A percentile compares a stretch with the other conserved stretches of the same genome.
These are phyloP conservation scores for Stentor coeruleus DNA, from an alignment of 73 alveolate species.

Conservation along the genomic window DNA sequence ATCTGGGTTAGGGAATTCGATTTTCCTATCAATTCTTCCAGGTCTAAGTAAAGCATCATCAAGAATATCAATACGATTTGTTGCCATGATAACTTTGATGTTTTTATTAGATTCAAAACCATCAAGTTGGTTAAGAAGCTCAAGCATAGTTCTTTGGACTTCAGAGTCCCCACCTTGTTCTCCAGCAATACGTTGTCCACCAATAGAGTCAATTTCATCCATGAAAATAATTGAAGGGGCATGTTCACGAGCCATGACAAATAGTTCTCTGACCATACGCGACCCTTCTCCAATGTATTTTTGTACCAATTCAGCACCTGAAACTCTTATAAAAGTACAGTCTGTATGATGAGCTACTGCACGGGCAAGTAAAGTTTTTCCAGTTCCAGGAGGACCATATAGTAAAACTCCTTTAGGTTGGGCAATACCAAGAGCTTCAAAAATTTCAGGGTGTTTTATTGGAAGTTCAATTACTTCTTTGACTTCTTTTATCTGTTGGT, in stretches of 20 bases:
- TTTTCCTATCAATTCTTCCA: conserved; percentile 99
- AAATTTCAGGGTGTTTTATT: conserved; percentile 98
- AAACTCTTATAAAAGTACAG: conserved; percentile 84
- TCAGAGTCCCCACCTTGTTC: conserved; percentile 98
- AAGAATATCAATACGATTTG: conserved; percentile 98
- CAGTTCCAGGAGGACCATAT: conserved; percentile 99
- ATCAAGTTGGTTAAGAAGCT: conserved; percentile 95
- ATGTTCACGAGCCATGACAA: conserved; percentile 97
- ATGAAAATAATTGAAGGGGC: conserved; percentile 99
- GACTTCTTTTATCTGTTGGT: conserved; percentile 76
- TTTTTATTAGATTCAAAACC: conserved; percentile 97
- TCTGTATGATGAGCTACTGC: conserved; percentile 99
- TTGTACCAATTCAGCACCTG: conserved; percentile 99
- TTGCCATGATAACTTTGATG: conserved; percentile 82
- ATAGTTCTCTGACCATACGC: conserved; percentile 96
- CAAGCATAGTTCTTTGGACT: conserved; percentile 99
- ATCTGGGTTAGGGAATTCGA: conserved; percentile 99
- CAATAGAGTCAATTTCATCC: conserved; percentile 99
- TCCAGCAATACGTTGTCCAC: conserved; percentile 94
- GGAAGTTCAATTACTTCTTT: conserved; percentile 99
- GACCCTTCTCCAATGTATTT: conserved; percentile 99
- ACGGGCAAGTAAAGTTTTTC: conserved; percentile 98
- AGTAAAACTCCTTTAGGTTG: conserved; percentile 98
- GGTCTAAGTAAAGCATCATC: conserved; percentile 99
- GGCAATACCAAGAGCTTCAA: conserved; percentile 97